Percentiles rank a stretch among this genome's conserved stretches.
phyloP scores from a whole-genome alignment of 2,329 filamentous ascomycete genomes.

The Aureobasidium vineae region DNA sequence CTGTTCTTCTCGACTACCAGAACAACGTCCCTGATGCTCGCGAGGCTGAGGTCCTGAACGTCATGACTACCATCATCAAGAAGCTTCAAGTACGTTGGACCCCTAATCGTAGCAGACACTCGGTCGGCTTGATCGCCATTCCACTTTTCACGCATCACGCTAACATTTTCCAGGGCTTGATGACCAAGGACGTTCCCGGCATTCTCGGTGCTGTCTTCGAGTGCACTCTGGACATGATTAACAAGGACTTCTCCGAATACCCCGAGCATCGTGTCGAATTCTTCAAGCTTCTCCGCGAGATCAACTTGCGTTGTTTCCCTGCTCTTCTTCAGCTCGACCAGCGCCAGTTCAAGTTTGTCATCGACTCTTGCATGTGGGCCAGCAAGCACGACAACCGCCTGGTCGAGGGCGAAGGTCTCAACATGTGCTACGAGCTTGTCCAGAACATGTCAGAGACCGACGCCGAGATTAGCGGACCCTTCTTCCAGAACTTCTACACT shows the following conservation, averaged over 20 bases:
- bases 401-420: slow-evolving; percentile 91
- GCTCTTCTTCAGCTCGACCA: slow-evolving; percentile 91
- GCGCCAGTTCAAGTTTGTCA: slow-evolving; percentile 98
- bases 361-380: slow-evolving; percentile 99
- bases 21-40: slow-evolving; percentile 93
- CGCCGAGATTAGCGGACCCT: slow-evolving; percentile 78
- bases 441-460: slow-evolving; percentile 97
- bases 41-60: slow-evolving; percentile 93
- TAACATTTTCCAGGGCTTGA: slow-evolving; percentile 63
- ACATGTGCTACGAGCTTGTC: slow-evolving; percentile 97
- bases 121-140: slow-evolving; percentile 33
- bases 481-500: slow-evolving; percentile 98
- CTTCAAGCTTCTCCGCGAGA: slow-evolving; percentile 92
- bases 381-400: slow-evolving; percentile 99
- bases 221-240: slow-evolving; percentile 99
- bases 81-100: slow-evolving; percentile 85
- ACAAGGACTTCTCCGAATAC: slow-evolving; percentile 99
- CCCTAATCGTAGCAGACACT: slow-evolving; percentile 52
- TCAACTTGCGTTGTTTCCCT: slow-evolving; percentile 97
- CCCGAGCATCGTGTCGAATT: slow-evolving; percentile 99
- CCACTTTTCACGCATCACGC: slow-evolving; percentile 31
- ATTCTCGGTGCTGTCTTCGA: slow-evolving; percentile 99
- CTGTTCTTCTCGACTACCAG: slow-evolving; percentile 93
- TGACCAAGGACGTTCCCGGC: slow-evolving; percentile 96
- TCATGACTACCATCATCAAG: slow-evolving; percentile 95